Evolutionary conservation across 345 rosid genomes (phyloP).

Genomic region (thale cress (Arabidopsis thaliana)): TAIR10.1 NC_003074.8:5582501-5583000

Average conservation of each 20-base stretch:
- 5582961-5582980: conserved; percentile 4
- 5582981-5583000: conserved; percentile 2
- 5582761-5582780: conserved; percentile 21
- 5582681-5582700: not conserved
- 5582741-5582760: conserved; percentile 27
- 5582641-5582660: not conserved
- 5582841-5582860: conserved; percentile 26
- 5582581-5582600: not conserved
- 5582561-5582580: conserved; percentile 30
- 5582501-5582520: conserved; percentile 18
- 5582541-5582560: conserved; percentile 34
- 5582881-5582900: conserved; percentile 44
- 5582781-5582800: conserved; percentile 24
- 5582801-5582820: conserved; percentile 41
- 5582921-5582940: conserved; percentile 40
- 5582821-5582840: conserved; percentile 39
- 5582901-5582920: conserved; percentile 13
- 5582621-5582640: not conserved
- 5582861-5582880: conserved; percentile 11
- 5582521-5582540: conserved; percentile 27
- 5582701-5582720: conserved; percentile 38
- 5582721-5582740: conserved; percentile 45
- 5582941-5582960: conserved; percentile 28
- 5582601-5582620: not conserved
- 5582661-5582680: not conserved